Conservation (phyloP, 192 early-diverging fungal genomes). For the Umbelopsis isabellina region DNA sequence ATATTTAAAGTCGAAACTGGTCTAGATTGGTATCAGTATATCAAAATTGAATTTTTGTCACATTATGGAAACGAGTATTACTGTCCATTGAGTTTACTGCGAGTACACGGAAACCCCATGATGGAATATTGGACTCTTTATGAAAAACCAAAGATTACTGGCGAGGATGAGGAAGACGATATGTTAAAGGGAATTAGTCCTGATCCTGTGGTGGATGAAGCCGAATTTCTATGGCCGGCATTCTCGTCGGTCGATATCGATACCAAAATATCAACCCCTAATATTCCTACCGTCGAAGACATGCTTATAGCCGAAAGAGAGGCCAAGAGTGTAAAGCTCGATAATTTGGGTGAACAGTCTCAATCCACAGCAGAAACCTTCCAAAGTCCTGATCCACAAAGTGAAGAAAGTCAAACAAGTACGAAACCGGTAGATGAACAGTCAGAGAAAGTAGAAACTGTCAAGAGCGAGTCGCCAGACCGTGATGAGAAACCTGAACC, state of each 20-base stretch:
- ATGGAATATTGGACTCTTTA: constrained; percentile 84
- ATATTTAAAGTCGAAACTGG: constrained; percentile 81
- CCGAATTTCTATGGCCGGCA: constrained; percentile 35
- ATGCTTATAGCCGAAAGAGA: constrained; percentile 14
- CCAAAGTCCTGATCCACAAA: too few species aligned
- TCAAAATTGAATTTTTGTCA: constrained; percentile 85
- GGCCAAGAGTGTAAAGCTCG: constrained; percentile 9
- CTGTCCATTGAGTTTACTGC: constrained; percentile 87
- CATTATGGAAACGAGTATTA: constrained; percentile 93
- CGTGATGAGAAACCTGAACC: too few species aligned
- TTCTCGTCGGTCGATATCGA: constrained; percentile 6
- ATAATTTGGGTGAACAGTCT: not conserved
- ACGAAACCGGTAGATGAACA: too few species aligned
- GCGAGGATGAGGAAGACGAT: constrained; percentile 42
- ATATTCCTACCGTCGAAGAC: constrained; percentile 1
- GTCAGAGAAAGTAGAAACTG: too few species aligned
- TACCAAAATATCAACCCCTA: not conserved
- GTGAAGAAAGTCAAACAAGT: too few species aligned
- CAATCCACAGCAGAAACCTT: not conserved
- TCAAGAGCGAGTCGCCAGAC: too few species aligned
- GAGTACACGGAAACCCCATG: constrained; percentile 91
- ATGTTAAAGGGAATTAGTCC: constrained; percentile 22
- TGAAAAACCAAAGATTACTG: constrained; percentile 38
- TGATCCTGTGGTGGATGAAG: constrained; percentile 12
- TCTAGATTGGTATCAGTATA: constrained; percentile 80